Conservation (phyloP, 495 filamentous ascomycete genomes). For the Tuber indicum region DNA sequence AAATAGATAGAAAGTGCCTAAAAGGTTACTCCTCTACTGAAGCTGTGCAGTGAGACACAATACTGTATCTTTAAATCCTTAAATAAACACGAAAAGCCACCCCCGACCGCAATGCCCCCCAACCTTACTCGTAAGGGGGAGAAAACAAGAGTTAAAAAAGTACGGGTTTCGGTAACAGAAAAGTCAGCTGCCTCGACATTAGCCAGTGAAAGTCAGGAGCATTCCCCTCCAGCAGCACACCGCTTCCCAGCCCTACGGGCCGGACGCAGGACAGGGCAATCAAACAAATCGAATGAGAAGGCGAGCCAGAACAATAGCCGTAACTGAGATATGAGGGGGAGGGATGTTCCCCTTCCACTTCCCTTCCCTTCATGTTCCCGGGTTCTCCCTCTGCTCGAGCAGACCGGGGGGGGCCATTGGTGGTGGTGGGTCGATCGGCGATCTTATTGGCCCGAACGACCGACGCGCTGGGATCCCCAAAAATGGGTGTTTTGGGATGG, state of each 20-base stretch:
- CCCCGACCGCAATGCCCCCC: slow-evolving; percentile 10
- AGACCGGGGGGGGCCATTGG: background rate
- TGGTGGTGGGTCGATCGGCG: slow-evolving; percentile 22
- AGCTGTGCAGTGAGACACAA: background rate
- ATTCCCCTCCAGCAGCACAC: slow-evolving; percentile 22
- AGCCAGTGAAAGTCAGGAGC: slow-evolving; percentile 33
- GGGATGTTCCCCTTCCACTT: slow-evolving; percentile 17
- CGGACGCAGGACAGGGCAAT: slow-evolving; percentile 35
- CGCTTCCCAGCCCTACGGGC: slow-evolving; percentile 33
- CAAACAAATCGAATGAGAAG: slow-evolving; percentile 38
- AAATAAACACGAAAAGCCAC: background rate
- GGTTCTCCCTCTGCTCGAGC: background rate
- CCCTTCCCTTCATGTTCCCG: slow-evolving; percentile 20
- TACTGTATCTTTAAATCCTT: background rate
- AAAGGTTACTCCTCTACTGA: background rate
- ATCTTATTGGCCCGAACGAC: slow-evolving; percentile 23
- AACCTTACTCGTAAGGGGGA: slow-evolving; percentile 24
- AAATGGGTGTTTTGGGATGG: background rate
- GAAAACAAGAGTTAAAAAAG: slow-evolving; percentile 17
- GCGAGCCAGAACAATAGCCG: slow-evolving; percentile 26
- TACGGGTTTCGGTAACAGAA: slow-evolving; percentile 32
- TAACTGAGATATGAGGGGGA: slow-evolving; percentile 38
- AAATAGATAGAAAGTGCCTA: background rate
- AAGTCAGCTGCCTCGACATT: slow-evolving; percentile 34
- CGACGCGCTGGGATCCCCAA: background rate